These are phyloP conservation scores for Maudiozyma serrabonitensis DNA, from an alignment of 805 yeast species.

Conservation along the genomic window DNA sequence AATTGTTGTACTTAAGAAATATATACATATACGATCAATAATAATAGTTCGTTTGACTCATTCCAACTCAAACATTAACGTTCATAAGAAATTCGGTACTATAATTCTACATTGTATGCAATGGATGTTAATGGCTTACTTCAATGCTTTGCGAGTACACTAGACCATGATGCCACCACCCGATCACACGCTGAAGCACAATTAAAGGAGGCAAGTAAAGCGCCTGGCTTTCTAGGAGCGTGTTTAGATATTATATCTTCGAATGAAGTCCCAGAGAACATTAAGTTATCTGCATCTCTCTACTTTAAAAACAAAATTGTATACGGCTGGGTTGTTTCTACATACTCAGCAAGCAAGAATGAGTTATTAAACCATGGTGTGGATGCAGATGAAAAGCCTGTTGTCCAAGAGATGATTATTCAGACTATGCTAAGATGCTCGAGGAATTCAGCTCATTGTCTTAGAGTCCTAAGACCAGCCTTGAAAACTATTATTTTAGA, in stretches of 20 bases:
- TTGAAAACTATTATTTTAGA: constrained; percentile 41
- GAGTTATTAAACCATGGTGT: constrained; percentile 30
- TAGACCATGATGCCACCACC: constrained; percentile 51
- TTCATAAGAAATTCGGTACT: too few relatives aligned
- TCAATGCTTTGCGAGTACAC: constrained; percentile 70
- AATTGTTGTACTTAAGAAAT: too few relatives aligned
- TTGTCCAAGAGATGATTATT: constrained; percentile 59
- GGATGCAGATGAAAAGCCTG: constrained; percentile 63
- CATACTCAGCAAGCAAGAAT: constrained; percentile 16
- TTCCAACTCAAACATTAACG: too few relatives aligned
- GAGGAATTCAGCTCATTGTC: constrained; percentile 30
- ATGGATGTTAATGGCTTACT: constrained; percentile 67
- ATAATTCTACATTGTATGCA: too few relatives aligned
- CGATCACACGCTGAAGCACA: constrained; percentile 64
- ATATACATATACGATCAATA: too few relatives aligned
- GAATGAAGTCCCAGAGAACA: constrained; percentile 38
- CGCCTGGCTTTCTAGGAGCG: constrained; percentile 71
- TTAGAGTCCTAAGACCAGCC: constrained; percentile 41
- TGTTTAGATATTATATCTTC: constrained; percentile 66
- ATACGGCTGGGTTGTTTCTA: constrained; percentile 46
- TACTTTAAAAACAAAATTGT: constrained; percentile 69
- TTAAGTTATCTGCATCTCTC: constrained; percentile 68
- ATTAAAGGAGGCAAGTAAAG: constrained; percentile 45
- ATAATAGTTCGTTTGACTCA: too few relatives aligned
- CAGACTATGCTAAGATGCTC: constrained; percentile 47